Base-by-base conservation (phyloP, 225 moss, liverwort and hornwort genomes). In the Antitrichia curtipendula region DNA sequence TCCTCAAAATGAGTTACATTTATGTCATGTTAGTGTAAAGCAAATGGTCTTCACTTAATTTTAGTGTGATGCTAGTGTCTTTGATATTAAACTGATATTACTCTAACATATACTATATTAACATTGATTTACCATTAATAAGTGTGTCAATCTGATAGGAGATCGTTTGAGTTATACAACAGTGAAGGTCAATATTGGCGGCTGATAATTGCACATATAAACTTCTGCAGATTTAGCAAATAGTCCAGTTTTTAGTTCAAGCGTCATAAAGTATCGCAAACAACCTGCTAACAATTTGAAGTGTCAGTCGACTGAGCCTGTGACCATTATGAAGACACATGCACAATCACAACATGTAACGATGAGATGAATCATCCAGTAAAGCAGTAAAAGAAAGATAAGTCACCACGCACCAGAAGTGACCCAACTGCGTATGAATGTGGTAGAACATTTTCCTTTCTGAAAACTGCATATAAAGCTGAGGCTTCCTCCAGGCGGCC, bases 401-500 rank as follows among this genome's bases (percentile, higher is more conserved):
- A 59, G 47, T 72, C 47, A 59, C 90, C n/a, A 69, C 94, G 82
- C 80, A 95, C 95, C 92, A 96, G 78, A 64, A 96, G 90, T 78
- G 93, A 84, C 76, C 90, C 91, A 76, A 92, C 83, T 70, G 95
- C 92, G 71, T 90, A 93, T 80, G 94, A 90, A 87, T 85, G 76
- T 47, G 95, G 95, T 60, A 89, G 84, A 47, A 87, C 85, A 80
- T 88, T 85, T 64, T 86, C 89, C 57, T 60, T 84, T 79, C 82
- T 93, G 75, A 96, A 91, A 79, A 87, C 86, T 72, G 91, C 86
- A 84, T 94, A 96, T 40, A 94, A 85, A 81, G 85, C 78, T 83
- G 91, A 86, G 82, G 95, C 95, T 91, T 96, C 95, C 75, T 95
- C 89, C 82, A 95, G 80, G 76, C 95, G 94, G 61, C 95, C 92